Evolutionary conservation across 2,329 filamentous ascomycete species (phyloP).

Genomic region (Sporothrix euskadiensis): DNA sequence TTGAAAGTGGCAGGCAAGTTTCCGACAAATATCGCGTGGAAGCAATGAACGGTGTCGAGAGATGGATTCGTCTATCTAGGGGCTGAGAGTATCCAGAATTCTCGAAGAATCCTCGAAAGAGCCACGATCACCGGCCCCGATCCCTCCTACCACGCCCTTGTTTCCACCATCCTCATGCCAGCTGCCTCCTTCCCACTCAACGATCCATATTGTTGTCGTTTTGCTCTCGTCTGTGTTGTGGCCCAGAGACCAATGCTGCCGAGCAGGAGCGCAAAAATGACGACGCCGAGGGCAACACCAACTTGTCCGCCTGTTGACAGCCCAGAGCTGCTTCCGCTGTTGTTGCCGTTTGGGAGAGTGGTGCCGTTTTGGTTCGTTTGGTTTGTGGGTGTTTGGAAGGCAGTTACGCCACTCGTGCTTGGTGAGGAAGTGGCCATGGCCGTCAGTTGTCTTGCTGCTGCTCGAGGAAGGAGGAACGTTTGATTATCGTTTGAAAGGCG

Average conservation of each 20-base stretch:
- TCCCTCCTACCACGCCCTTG: not conserved
- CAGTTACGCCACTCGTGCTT: not conserved
- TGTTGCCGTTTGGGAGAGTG: not conserved
- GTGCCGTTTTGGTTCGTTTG: not conserved
- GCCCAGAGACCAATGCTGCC: slow-evolving; percentile 29
- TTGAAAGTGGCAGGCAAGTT: slow-evolving; percentile 15
- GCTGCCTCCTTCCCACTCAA: not conserved
- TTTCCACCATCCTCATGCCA: not conserved
- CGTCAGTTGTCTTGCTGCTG: not conserved
- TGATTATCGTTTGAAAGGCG: not conserved
- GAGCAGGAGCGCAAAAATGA: slow-evolving; percentile 26
- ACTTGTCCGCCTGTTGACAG: slow-evolving; percentile 20
- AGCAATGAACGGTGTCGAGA: not conserved
- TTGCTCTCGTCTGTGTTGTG: slow-evolving; percentile 19
- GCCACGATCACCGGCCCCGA: not conserved
- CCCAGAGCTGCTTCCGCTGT: not conserved
- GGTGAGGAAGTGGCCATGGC: not conserved
- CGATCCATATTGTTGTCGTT: not conserved
- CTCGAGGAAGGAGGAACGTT: not conserved
- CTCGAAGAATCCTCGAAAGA: not conserved
- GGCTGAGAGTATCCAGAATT: not conserved
- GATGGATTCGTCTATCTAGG: not conserved
- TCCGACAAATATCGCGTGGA: not conserved
- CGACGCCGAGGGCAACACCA: slow-evolving; percentile 28
- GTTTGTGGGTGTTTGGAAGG: not conserved